Base-by-base conservation (phyloP, 202 grass and related monocot species). In the Miscanthus sacchariflorus region DNA sequence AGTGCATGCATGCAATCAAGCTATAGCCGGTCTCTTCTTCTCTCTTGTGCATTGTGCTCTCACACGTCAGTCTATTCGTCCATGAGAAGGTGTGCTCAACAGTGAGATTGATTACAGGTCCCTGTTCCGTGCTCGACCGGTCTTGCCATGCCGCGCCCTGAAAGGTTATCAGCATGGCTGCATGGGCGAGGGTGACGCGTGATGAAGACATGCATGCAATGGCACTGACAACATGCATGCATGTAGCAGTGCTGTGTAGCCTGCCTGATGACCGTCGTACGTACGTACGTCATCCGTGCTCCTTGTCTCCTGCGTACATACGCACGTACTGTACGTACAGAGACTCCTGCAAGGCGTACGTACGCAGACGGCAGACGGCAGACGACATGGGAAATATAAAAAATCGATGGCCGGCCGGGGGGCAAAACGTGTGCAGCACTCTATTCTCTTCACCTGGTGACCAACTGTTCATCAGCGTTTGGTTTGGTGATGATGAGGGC, bases 361-460 rank as follows among this genome's bases (percentile, higher is more conserved):
- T 52, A 18, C 15, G 15, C 38, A 39, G 21, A 56, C 15, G 17
- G 15, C 38, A 39, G 21, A 56, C 15, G 17, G 28, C 25, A 52
- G 74, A 54, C 14, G 8, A 6, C 63, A 67, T 27, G 64, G 74
- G 74, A 54, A 33, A 30, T 76, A 17, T 21, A 36, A 25, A 25
- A 24, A 28, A 14, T 56, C 6, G 17, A 77, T 21, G 27, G 46
- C 27, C 1, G 14, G 3, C 3, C 11, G 25, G 42, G 30, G 63
- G 58, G 45, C 75, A 91, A 87, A 91, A 48, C 75, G 69, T 91
- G 33, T 80, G 89, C 21, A 84, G 27, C 81, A 76, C 85, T 84
- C 79, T 71, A 83, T 7, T 7, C 9, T 7, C 28, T 39, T 49
- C 44, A 21, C 42, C 14, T 42, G 59, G 43, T 23, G 72, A 82